Evolutionary conservation across 306 rosid species (phyloP), one percentile per base, ranked within the genome.

Genomic region (Lathyrus tuberosus): DNA sequence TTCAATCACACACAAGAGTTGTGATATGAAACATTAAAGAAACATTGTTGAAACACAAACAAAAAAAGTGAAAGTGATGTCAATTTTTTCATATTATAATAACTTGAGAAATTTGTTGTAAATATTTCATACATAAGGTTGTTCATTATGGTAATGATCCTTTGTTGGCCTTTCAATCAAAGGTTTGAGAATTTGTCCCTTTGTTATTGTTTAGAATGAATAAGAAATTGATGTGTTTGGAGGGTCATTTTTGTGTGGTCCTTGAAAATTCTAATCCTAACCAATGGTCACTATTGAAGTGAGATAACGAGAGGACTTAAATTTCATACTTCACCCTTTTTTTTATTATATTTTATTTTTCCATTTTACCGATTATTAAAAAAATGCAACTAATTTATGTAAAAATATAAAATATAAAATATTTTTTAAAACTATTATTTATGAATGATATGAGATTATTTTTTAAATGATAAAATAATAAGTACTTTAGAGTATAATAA

Each of bases 101-200:
- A 64, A 79, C 5, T 81, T 64, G 74, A 72, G 48, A 79, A 56
- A 63, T 57, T 24, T 70, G 53, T 37, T 64, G 73, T 74, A 67
- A 51, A 47, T 73, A 9, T 54, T 49, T 60, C 56, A 22, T 37
- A 8, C 44, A 37, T 17, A 30, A n/a, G 22, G 48, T 62, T 68
- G 63, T 73, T 60, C 42, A 24, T 62, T 49, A 24, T 62, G 61
- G 62, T 67, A 41, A 20, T 40, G 22, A 18, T 18, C 30, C 63
- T 17, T 62, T 52, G 15, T 60, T 31, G 73, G 64, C 48, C 69
- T 59, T 57, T 3, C 13, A 6, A 56, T 47, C 7, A 13, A 58
- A 58, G 53, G 71, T 49, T 71, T 42, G 49, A 24, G 46, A 33
- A 41, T 38, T 31, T 61, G 62, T 33, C 62, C 59, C 13, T 51